Evolutionary conservation across 345 rosid genomes (phyloP), one percentile per base, ranked within the genome.

Genomic region (Mangifera indica): DNA sequence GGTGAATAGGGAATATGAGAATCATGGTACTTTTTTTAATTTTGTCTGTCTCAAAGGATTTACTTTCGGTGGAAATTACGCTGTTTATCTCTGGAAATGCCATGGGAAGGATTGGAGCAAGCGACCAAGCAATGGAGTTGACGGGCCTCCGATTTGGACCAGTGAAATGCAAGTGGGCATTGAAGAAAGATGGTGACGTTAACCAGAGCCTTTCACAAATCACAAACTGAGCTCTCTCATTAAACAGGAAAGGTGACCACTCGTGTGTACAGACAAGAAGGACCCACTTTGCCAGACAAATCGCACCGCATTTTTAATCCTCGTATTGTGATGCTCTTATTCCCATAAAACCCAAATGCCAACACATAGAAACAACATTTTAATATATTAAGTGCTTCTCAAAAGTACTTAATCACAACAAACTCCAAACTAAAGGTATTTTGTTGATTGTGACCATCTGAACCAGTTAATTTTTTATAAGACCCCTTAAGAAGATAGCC

Each of bases 401-500:
- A 37, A 37, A 37, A 32, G 37, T 34, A 34, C 7, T 34, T 4
- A n/a, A n/a, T n/a, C n/a, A n/a, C n/a, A n/a, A 34, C 37, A 34
- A 34, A 34, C 5, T 34, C 37, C 37, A 34, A 34, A 7, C 37
- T 34, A 2, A 34, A 37, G 42, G 42, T 37, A 37, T 37, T 37
- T 20, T 22, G 60, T 11, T 22, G 4, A 15, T 24, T 56, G 10
- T 61, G 2, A 61, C 40, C 4, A 61, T 62, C 21, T 17, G 0
- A 46, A 58, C 24, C 29, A 52, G 29, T 57, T 42, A 72, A 46
- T 20, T 60, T 17, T 63, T 56, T 52, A 64, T 26, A 46, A 25
- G 51, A 20, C 22, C 66, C 61, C 56, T 49, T 32, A 52, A 66
- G 58, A 79, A 72, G 57, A 69, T 71, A 77, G 81, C 81, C 82